Evolutionary conservation across 108 stramenopile species (phyloP), one percentile per base, ranked within the genome.

Genomic region (Pseudonitzschia pungens): DNA sequence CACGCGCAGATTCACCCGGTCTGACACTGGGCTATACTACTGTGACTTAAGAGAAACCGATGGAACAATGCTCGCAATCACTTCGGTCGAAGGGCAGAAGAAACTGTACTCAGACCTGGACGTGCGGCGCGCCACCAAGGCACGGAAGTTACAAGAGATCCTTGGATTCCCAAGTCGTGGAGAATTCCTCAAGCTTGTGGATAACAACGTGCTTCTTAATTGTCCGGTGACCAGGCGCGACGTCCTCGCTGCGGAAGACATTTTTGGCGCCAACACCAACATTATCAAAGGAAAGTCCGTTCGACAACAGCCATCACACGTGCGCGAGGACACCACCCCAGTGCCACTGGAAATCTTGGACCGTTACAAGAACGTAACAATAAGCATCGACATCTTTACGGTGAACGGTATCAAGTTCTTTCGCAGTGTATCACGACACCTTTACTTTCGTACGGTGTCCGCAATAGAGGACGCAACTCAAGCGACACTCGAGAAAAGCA

Each of bases 331-430:
- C 15, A 24, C 27, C 21, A 11, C 9, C 57, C 29, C 29, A 27
- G 22, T 58, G 3, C 57, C 57, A 14, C 11, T n/a, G 27, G 27
- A 28, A 0, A 58, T 58, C 8, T 24, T 58, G 27, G 4, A 22
- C 10, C 21, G n/a, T 4, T 58, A 24, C 31, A 31, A 11, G 1
- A n/a, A 58, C 3, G 26, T 24, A 5, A 24, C 57, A 9, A 8
- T 0, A 4, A n/a, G 57, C 24, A 58, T 58, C 14, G 22, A 58
- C n/a, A n/a, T 58, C 6, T 31, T 14, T 11, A 28, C 27, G 4
- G 57, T 58, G 8, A 58, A 58, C 27, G 57, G 57, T 4, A 31
- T 58, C 53, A 24, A n/a, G 53, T 54, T 54, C 24, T 24, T 54
- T 7, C n/a, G n/a, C 11, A 24, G 22, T 24, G 24, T 24, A 6